Evolutionary conservation across 2,329 filamentous ascomycete genomes (phyloP), one percentile per base, ranked within the genome.

Genomic region (Calonectria henricotiae): DNA sequence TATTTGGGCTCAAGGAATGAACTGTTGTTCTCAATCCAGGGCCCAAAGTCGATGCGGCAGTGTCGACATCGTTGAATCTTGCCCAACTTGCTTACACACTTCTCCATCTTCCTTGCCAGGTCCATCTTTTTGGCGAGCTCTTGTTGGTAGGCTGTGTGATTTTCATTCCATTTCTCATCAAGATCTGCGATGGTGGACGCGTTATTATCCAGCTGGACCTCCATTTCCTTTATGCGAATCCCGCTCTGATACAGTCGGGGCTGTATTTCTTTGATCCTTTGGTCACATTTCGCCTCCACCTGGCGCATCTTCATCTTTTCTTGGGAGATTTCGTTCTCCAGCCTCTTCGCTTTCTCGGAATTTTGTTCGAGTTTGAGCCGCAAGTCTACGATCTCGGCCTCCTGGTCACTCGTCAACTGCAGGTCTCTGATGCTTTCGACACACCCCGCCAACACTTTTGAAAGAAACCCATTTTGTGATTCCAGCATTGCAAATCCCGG

Each of bases 11-110:
- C 37, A 23, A 15, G 32, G 15, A 30, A 30, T 9, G 30, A 13
- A 2, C 47, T n/a, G 2, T 5, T 54, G 8, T 64, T 51, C 32
- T 71, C 55, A 9, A 69, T 46, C 37, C 46, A 62, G 12, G 61
- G 61, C 37, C 62, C 55, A 30, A 60, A 55, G 11, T 11, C 9
- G 20, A 4, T 3, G 7, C 30, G 15, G n/a, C 69, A 71, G 27
- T 69, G 39, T 13, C 62, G 55, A 39, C 69, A 71, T 1, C 30
- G 35, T 7, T 32, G 13, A 6, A 35, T 43, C 1, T 17, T 9
- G 2, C 23, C 1, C 7, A 60, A 37, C 20, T 17, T 39, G 1
- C 20, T 2, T 4, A 49, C 7, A 15, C 51, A 60, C 8, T 30
- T 5, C 1, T 41, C 13, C 11, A 65, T 35, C 17, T 15, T 41